Evolutionary conservation across 2,329 filamentous ascomycete species (phyloP), one percentile per base, ranked within the genome.

Genomic region (Pseudogymnoascus sp.): DNA sequence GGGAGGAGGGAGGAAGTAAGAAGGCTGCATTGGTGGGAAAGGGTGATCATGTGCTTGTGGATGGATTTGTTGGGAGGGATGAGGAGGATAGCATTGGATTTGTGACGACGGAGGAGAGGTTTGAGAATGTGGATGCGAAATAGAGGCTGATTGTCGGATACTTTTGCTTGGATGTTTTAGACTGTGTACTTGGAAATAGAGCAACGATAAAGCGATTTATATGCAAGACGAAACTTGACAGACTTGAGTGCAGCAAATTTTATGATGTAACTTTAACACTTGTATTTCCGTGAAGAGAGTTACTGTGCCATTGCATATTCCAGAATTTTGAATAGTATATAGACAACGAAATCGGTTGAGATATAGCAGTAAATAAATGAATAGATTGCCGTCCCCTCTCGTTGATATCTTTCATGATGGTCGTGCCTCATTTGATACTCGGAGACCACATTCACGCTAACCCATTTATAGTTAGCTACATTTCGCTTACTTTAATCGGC

Each of bases 401-500:
- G 38, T 41, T 41, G 38, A 41, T 41, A n/a, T 7, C 13, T 19
- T 23, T 23, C 12, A 4, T 41, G 10, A 8, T 23, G 38, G 38
- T 41, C 38, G 45, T 52, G 26, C 26, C 45, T 52, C 45, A 52
- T 19, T 30, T 30, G n/a, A 52, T n/a, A 52, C 26, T 28, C 26
- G 23, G 26, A 52, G 26, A 5, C 45, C 45, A 52, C 26, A 30
- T 6, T 5, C 26, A 30, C 45, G 45, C 45, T 52, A 52, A 52
- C 9, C n/a, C 23, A 30, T 13, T 28, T 52, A 12, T 30, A 52
- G 45, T 52, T 52, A 52, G 8, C 23, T 15, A 30, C 45, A 30
- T 52, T 52, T 57, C 55, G 55, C 55, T 38, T 57, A 57, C 34
- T 57, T 57, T 57, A 37, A 34, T 35, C 55, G 30, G 55, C 55